These are phyloP conservation scores for Penicillium macrosclerotiorum DNA, from an alignment of 495 filamentous ascomycete genomes.

Conservation along the genomic window DNA sequence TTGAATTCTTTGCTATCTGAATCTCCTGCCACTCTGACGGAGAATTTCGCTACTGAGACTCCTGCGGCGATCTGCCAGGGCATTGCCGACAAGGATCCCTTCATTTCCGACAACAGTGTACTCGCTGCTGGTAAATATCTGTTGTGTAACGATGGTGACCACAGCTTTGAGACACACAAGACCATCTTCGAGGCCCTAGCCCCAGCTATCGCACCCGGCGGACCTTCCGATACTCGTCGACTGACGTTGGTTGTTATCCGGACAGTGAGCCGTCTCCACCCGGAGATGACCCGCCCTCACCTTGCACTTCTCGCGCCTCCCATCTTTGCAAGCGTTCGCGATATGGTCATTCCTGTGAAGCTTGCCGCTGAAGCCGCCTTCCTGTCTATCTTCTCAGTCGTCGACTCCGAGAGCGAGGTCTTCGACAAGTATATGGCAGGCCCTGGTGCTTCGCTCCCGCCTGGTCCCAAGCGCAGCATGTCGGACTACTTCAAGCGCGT, in stretches of 20 bases:
- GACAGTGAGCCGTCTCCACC: slow-evolving; percentile 72
- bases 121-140: slow-evolving; percentile 96
- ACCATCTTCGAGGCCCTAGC: slow-evolving; percentile 75
- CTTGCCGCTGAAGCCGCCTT: slow-evolving; percentile 93
- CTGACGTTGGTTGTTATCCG: slow-evolving; percentile 86
- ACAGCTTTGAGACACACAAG: slow-evolving; percentile 64
- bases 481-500: slow-evolving; percentile 96
- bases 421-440: slow-evolving; percentile 88
- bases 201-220: slow-evolving; percentile 69
- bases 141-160: slow-evolving; percentile 54
- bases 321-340: slow-evolving; percentile 86
- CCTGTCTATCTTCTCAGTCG: slow-evolving; percentile 88
- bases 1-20: slow-evolving; percentile 87
- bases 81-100: slow-evolving; percentile 70
- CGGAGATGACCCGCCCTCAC: slow-evolving; percentile 75
- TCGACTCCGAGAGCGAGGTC: slow-evolving; percentile 77
- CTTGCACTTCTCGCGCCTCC: slow-evolving; percentile 73
- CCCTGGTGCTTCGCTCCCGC: slow-evolving; percentile 56
- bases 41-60: slow-evolving; percentile 67
- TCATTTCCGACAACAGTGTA: slow-evolving; percentile 84
- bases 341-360: slow-evolving; percentile 94
- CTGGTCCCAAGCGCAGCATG: slow-evolving; percentile 83
- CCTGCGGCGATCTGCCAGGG: slow-evolving; percentile 76
- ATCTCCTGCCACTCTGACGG: slow-evolving; percentile 63
- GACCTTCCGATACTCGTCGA: slow-evolving; percentile 76